A percentile compares a stretch with the other conserved stretches of the same genome.
Conservation (phyloP, 768 basidiomycete species). For the Dacryopinax primogenitus region DNA sequence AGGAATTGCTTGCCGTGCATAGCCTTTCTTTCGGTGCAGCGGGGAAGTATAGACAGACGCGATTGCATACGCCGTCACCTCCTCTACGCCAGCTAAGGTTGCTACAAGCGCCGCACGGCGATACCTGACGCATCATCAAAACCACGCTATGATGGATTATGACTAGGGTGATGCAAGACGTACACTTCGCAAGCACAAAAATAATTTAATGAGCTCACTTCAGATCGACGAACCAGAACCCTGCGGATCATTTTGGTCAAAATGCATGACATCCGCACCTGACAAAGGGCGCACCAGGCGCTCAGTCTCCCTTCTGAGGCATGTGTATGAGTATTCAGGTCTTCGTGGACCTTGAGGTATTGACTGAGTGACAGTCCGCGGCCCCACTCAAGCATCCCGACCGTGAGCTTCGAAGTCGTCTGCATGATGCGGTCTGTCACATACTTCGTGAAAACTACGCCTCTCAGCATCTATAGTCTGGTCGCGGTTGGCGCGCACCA, state of each 20-base stretch:
- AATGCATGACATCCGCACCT: not conserved
- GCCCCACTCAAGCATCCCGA: constrained; percentile 34
- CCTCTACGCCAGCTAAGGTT: constrained; percentile 19
- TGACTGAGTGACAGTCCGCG: constrained; percentile 34
- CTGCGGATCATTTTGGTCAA: constrained; percentile 24
- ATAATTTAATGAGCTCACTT: constrained; percentile 42
- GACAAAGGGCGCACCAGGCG: constrained; percentile 34
- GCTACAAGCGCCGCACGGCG: constrained; percentile 27
- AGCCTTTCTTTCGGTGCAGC: constrained; percentile 40
- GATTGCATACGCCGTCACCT: constrained; percentile 39
- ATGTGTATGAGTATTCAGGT: constrained; percentile 34
- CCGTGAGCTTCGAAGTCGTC: no score
- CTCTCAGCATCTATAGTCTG: not conserved
- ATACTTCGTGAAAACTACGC: not conserved
- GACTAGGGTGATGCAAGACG: constrained; percentile 17
- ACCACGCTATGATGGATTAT: not conserved
- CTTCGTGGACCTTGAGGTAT: constrained; percentile 34
- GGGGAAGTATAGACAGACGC: constrained; percentile 47
- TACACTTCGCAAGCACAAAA: constrained; percentile 53
- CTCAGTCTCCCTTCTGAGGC: constrained; percentile 35
- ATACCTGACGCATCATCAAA: constrained; percentile 22
- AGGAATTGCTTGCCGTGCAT: constrained; percentile 32
- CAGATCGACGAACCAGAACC: constrained; percentile 44
- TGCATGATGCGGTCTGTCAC: not conserved
- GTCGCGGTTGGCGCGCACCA: not conserved